Evolutionary conservation across 352 stramenopile species (phyloP).

Genomic region (Globisporangium cylindrosporum): DNA sequence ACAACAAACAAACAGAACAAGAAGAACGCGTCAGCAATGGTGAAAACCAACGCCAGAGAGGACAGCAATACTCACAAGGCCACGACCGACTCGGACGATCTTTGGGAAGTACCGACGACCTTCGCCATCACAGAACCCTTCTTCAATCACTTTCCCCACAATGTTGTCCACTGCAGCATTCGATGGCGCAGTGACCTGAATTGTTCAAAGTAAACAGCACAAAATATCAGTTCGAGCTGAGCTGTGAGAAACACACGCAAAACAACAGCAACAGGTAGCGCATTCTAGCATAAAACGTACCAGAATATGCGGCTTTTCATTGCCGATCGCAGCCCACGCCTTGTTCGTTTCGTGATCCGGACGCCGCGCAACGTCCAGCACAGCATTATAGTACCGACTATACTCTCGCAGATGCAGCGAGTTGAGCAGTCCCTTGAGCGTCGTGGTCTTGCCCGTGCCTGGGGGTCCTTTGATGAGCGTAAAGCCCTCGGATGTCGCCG

Average conservation of each 20-base stretch:
- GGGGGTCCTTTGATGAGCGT: constrained; percentile 90
- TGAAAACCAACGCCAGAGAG: no score
- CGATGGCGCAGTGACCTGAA: constrained; percentile 86
- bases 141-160: constrained; percentile 94
- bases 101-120: constrained; percentile 92
- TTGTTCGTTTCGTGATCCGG: constrained; percentile 80
- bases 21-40: neutral
- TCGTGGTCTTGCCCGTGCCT: constrained; percentile 92
- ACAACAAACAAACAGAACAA: constrained; percentile 4
- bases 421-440: constrained; percentile 89
- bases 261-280: neutral
- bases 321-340: constrained; percentile 78
- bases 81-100: constrained; percentile 91
- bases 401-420: constrained; percentile 91
- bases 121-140: constrained; percentile 94
- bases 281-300: constrained; percentile 24
- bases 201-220: neutral
- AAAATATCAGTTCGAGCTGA: neutral
- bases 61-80: constrained; percentile 47
- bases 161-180: constrained; percentile 97
- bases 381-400: constrained; percentile 90
- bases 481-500: constrained; percentile 86
- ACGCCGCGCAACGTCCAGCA: constrained; percentile 75
- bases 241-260: neutral
- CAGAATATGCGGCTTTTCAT: constrained; percentile 92